phyloP scores from a whole-genome alignment of 139 green algal species.

The Zygnema circumcarinatum region DNA sequence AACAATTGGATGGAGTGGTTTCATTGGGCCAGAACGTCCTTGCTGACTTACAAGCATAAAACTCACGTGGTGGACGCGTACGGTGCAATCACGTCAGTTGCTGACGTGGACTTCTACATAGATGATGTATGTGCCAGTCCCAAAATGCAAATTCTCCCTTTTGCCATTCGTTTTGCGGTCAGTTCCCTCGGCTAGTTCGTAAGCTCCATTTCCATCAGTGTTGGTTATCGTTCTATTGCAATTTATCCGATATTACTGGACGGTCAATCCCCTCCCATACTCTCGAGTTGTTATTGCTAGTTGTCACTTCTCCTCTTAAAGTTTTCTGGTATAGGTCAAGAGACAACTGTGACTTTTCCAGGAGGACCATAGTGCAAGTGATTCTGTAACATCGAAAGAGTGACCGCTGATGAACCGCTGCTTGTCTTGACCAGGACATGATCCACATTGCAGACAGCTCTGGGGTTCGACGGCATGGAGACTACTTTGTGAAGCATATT shows the following conservation, averaged over 20 bases:
- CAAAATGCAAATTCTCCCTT: not conserved
- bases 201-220: too few species aligned
- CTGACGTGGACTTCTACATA: constrained; percentile 84
- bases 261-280: not conserved
- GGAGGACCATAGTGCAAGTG: too few species aligned
- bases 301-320: too few species aligned
- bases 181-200: too few species aligned
- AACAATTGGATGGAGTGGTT: not conserved
- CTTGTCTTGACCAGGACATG: constrained; percentile 61
- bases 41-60: constrained; percentile 57
- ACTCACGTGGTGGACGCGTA: constrained; percentile 27
- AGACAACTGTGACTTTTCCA: too few species aligned
- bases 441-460: constrained; percentile 52
- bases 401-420: too few species aligned
- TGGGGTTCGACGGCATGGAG: constrained; percentile 33
- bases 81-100: constrained; percentile 28
- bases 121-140: constrained; percentile 61
- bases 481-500: constrained; percentile 60
- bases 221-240: too few species aligned
- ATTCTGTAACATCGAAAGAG: too few species aligned
- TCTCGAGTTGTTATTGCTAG: not conserved
- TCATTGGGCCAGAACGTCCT: constrained; percentile 20
- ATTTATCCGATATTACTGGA: too few species aligned
- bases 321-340: too few species aligned
- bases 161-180: not conserved